phyloP scores from a whole-genome alignment of 176 grass and related monocot species.

The Musa schizocarpa region DNA sequence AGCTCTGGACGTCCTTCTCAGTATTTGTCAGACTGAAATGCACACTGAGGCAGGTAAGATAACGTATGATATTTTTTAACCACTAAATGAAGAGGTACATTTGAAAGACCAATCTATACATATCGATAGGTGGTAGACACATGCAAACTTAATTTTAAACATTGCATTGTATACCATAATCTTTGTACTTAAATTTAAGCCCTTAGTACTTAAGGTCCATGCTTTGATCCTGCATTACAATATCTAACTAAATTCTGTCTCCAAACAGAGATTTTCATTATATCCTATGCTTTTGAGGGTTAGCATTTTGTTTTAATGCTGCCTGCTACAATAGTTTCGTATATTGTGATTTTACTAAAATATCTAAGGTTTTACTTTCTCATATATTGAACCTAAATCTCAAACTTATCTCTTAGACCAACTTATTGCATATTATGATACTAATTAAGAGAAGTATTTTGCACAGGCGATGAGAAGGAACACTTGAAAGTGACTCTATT shows the following conservation, averaged over 20 bases:
- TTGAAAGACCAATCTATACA: too few relatives aligned
- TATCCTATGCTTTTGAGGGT: background rate
- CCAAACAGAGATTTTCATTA: background rate
- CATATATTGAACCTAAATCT: background rate
- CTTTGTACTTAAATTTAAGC: too few relatives aligned
- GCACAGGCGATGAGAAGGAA: constrained; percentile 80
- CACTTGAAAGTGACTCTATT: constrained; percentile 89
- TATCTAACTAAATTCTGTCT: background rate
- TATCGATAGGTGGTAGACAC: too few relatives aligned
- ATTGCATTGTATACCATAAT: too few relatives aligned
- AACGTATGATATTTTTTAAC: background rate
- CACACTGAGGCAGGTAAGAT: constrained; percentile 55
- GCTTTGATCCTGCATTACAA: background rate
- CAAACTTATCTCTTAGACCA: background rate
- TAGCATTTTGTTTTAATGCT: background rate
- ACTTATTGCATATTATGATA: constrained; percentile 1
- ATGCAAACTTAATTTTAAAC: too few relatives aligned
- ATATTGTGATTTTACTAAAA: background rate
- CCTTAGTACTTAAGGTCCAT: background rate
- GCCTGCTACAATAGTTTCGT: background rate
- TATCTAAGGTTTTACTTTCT: background rate
- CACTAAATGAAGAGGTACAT: too few relatives aligned
- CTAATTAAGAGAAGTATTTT: constrained; percentile 7
- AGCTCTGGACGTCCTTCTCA: constrained; percentile 75
- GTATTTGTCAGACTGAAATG: constrained; percentile 48